Evolutionary conservation across 139 green algal species (phyloP).

Genomic region (Tetraselmis striata): DNA sequence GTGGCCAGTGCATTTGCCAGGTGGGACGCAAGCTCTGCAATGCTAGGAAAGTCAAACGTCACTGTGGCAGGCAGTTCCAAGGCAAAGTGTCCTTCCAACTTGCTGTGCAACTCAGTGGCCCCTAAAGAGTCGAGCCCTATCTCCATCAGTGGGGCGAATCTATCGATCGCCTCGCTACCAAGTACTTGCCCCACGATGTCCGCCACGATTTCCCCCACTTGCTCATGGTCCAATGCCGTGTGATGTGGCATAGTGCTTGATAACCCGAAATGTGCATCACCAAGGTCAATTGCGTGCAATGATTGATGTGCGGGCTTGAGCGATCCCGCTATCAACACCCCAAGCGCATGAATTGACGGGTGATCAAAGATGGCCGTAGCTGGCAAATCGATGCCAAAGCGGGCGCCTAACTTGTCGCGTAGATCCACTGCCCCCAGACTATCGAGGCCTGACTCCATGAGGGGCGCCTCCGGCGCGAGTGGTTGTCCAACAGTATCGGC

Average conservation of each 20-base stretch:
- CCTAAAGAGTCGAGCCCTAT: conserved; percentile 73
- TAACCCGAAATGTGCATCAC: no score
- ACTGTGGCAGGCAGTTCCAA: conserved; percentile 21
- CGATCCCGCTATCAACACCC: not conserved
- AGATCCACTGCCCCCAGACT: conserved; percentile 73
- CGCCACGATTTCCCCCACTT: conserved; percentile 2
- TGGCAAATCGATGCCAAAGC: conserved; percentile 18
- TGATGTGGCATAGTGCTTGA: no score
- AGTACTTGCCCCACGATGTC: conserved; percentile 14
- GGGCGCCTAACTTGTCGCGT: conserved; percentile 50
- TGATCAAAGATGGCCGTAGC: conserved; percentile 63
- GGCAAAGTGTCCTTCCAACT: not conserved
- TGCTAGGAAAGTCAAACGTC: conserved; percentile 30
- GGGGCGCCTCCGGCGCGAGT: conserved; percentile 43
- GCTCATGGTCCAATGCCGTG: no score
- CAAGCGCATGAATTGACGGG: conserved; percentile 33
- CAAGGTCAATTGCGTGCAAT: no score
- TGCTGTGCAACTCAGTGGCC: conserved; percentile 41
- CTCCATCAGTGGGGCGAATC: conserved; percentile 54
- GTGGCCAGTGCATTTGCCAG: not conserved
- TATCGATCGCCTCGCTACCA: conserved; percentile 10
- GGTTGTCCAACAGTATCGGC: no score
- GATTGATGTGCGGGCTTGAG: no score
- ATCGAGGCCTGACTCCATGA: conserved; percentile 76
- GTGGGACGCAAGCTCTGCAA: conserved; percentile 2